These are phyloP conservation scores for Teratosphaeria nubilosa DNA, from an alignment of 2,329 filamentous ascomycete species.

Conservation along the genomic window DNA sequence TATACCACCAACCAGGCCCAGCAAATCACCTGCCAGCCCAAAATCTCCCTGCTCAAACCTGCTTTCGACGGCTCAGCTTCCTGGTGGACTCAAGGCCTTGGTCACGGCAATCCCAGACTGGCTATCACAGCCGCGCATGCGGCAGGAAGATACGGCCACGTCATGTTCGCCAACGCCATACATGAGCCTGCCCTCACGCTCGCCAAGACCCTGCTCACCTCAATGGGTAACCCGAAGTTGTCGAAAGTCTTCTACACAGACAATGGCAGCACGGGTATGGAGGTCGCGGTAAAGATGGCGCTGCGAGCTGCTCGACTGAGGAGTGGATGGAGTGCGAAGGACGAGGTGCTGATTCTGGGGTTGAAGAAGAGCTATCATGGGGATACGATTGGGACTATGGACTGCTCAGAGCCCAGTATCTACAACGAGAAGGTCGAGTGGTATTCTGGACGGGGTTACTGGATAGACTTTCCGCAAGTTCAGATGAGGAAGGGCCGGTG, in stretches of 20 bases:
- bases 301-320: constrained; percentile 45
- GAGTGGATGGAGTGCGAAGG: constrained; percentile 7
- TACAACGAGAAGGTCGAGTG: constrained; percentile 80
- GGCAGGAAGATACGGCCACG: constrained; percentile 73
- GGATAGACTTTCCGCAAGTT: constrained; percentile 71
- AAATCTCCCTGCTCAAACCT: constrained; percentile 28
- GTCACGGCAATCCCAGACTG: constrained; percentile 63
- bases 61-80: constrained; percentile 78
- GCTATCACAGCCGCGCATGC: constrained; percentile 70
- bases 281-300: constrained; percentile 80
- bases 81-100: constrained; percentile 86
- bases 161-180: constrained; percentile 77
- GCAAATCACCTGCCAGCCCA: constrained; percentile 11
- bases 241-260: constrained; percentile 71
- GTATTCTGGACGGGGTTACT: constrained; percentile 67
- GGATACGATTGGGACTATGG: constrained; percentile 83
- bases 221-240: constrained; percentile 54
- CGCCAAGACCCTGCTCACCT: constrained; percentile 52
- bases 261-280: constrained; percentile 73
- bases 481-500: constrained; percentile 57
- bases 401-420: constrained; percentile 64
- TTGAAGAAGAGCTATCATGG: constrained; percentile 77
- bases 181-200: constrained; percentile 66
- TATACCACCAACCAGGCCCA: constrained; percentile 21
- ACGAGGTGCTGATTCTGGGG: constrained; percentile 56